These are phyloP conservation scores for Coemansia guatemalensis DNA, from an alignment of 192 early-diverging fungal genomes.

Conservation along the genomic window DNA sequence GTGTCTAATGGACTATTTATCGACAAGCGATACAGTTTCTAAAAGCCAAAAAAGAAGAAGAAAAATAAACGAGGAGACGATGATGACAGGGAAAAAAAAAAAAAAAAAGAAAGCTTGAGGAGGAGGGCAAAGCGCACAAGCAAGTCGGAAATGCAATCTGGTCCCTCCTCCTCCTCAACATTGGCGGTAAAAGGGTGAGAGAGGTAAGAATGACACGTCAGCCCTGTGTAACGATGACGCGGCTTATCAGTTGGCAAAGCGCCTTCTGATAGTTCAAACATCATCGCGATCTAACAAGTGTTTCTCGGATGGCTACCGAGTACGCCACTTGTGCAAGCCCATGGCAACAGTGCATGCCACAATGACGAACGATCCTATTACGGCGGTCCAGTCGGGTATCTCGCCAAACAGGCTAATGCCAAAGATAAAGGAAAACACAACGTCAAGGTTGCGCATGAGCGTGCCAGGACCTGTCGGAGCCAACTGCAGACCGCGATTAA, in stretches of 20 bases:
- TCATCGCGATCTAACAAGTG: no score
- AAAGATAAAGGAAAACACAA: constrained; percentile 78
- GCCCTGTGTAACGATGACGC: no score
- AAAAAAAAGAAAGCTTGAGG: not conserved
- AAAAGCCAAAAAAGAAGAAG: not conserved
- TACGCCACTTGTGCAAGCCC: constrained; percentile 61
- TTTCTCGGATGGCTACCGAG: not conserved
- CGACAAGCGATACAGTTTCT: not conserved
- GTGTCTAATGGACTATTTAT: no score
- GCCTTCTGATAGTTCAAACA: no score
- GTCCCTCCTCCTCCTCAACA: no score
- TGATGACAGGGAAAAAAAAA: not conserved
- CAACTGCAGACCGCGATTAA: constrained; percentile 75
- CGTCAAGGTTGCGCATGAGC: constrained; percentile 80
- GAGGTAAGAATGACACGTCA: no score
- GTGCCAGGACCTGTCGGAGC: constrained; percentile 70
- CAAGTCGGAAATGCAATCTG: not conserved
- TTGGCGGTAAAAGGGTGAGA: no score
- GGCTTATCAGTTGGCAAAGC: no score
- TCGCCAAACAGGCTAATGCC: constrained; percentile 70
- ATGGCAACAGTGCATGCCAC: constrained; percentile 61
- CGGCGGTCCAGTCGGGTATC: constrained; percentile 54
- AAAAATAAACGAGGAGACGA: not conserved
- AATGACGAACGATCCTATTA: constrained; percentile 65
- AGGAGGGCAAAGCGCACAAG: not conserved